A percentile compares a stretch with the other conserved stretches of the same genome.
Conservation (phyloP, 1,284 basidiomycete genomes). For the Marasmius sp. region DNA sequence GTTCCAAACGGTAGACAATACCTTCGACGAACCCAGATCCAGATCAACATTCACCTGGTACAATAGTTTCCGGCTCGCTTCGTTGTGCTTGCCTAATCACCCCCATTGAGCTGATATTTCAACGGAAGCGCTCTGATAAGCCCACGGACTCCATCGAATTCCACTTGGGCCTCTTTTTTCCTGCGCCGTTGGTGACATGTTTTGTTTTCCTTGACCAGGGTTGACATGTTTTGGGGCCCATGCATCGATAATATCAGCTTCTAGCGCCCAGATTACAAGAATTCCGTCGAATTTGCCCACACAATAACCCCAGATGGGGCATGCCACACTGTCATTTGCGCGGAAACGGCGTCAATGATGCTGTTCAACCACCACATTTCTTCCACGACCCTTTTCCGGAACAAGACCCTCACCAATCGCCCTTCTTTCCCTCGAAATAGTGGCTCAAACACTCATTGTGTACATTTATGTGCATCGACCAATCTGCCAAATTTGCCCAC, state of each 20-base stretch:
- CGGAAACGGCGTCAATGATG: not conserved
- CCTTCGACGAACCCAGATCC: not conserved
- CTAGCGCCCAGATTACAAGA: not conserved
- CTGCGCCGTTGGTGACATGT: not conserved
- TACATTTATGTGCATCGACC: not conserved
- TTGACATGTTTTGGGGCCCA: not conserved
- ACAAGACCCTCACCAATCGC: not conserved
- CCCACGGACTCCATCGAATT: not conserved
- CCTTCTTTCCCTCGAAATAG: not conserved
- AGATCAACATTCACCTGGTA: not conserved
- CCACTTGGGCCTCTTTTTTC: not conserved
- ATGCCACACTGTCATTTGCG: not conserved
- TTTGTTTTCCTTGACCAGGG: not conserved
- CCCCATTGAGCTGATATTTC: not conserved
- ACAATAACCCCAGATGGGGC: not conserved
- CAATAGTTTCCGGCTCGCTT: not conserved
- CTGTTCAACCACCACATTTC: not conserved
- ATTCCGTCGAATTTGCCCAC: not conserved
- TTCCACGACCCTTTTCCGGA: not conserved
- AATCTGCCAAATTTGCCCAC: not conserved
- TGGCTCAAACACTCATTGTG: not conserved
- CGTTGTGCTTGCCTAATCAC: not conserved
- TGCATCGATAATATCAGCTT: not conserved
- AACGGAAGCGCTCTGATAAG: not conserved
- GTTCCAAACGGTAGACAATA: not conserved